Evolutionary conservation across 208 protist species (phyloP), one percentile per base, ranked within the genome.

Genomic region (Crithidia fasciculata): DNA sequence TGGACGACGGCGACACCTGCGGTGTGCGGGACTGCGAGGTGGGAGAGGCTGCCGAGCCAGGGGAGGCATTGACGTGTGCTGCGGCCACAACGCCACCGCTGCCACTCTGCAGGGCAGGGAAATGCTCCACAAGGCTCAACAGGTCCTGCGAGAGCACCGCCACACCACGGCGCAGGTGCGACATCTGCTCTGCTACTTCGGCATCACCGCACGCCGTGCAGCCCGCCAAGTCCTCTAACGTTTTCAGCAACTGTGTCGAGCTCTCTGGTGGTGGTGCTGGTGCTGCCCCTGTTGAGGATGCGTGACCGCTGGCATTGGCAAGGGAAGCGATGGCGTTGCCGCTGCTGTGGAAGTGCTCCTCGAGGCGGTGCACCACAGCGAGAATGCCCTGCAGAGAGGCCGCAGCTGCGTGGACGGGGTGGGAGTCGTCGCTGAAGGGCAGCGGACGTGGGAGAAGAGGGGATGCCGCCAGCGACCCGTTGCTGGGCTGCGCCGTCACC

Each of bases 171-270:
- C 82, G 82, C 62, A 85, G 47, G 12, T 45, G 18, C 8, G 57
- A n/a, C 57, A 90, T 44, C 15, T 68, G 69, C 45, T 73, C 66
- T 8, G 62, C 40, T 37, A 90, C 69, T 28, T 76, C 62, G 0
- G 65, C 64, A 47, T 90, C 85, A 56, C 67, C 81, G 2, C 59
- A 55, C 0, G 41, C 47, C 2, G 73, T 77, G 8, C 73, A 64
- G 13, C 45, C 18, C 5, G 64, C 72, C 12, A 86, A 65, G 8
- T 44, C 40, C 43, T 65, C 68, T 43, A 86, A 36, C n/a, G 80
- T 72, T 10, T 59, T 41, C 8, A 75, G 56, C 40, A 83, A 63
- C 13, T 58, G 52, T 13, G 54, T n/a, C 12, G 41, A 41, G n/a
- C 39, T 36, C 8, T n/a, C 15, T 9, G 19, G 49, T 8, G 7